These are phyloP conservation scores for Coemansia sp. DNA, from an alignment of 192 early-diverging fungal genomes.

Conservation along the genomic window DNA sequence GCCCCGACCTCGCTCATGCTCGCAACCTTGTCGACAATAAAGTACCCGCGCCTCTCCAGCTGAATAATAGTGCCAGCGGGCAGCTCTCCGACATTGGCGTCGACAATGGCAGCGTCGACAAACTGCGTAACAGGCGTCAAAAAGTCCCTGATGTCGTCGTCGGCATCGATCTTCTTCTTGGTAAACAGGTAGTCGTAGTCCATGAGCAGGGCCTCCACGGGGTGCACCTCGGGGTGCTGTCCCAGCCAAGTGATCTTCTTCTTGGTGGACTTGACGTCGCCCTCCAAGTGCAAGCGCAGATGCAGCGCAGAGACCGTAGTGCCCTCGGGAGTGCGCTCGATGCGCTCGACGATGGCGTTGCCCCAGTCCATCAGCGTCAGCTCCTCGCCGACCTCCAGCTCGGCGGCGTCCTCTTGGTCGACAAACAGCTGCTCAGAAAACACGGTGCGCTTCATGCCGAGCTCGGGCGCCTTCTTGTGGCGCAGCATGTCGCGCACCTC, in stretches of 20 bases:
- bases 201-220: slow-evolving; percentile 66
- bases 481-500: slow-evolving; percentile 57
- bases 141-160: slow-evolving; percentile 77
- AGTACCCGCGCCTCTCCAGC: slow-evolving; percentile 95
- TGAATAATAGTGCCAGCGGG: slow-evolving; percentile 83
- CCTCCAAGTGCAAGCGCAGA: slow-evolving; percentile 79
- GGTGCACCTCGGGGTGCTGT: slow-evolving; percentile 56
- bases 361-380: slow-evolving; percentile 99
- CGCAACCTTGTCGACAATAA: slow-evolving; percentile 75
- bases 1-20: slow-evolving; percentile 50
- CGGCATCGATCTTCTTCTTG: slow-evolving; percentile 96
- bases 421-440: slow-evolving; percentile 76
- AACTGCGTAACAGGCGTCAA: slow-evolving; percentile 86
- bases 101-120: slow-evolving; percentile 60
- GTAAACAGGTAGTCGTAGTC: slow-evolving; percentile 98
- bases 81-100: slow-evolving; percentile 64
- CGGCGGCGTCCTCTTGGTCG: slow-evolving; percentile 82
- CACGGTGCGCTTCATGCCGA: slow-evolving; percentile 83
- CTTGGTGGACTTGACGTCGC: slow-evolving; percentile 98
- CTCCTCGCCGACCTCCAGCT: slow-evolving; percentile 82
- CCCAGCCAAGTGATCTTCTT: slow-evolving; percentile 98
- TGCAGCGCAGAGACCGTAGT: slow-evolving; percentile 57
- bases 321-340: slow-evolving; percentile 58
- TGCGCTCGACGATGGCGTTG: slow-evolving; percentile 82
- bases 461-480: slow-evolving; percentile 96